A percentile compares a stretch with the other conserved stretches of the same genome.
phyloP scores from a whole-genome alignment of 1,139 yeast genomes.

The Yamadazyma triangularis region DNA sequence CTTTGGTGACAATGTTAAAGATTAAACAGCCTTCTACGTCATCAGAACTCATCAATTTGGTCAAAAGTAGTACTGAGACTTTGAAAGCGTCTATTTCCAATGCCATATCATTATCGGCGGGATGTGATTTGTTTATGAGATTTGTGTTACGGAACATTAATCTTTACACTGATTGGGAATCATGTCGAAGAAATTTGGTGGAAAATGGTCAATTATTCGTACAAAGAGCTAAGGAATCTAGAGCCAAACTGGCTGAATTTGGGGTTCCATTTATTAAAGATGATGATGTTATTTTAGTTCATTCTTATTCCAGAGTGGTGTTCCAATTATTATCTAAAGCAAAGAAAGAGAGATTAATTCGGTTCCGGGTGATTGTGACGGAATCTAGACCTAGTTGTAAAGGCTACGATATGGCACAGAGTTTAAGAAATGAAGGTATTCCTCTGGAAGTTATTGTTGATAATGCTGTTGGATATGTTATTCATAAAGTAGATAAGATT shows the following conservation, averaged over 20 bases:
- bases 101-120: conserved; percentile 91
- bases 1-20: conserved; percentile 77
- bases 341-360: conserved; percentile 58
- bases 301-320: conserved; percentile 91
- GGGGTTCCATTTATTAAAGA: conserved; percentile 91
- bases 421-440: conserved; percentile 70
- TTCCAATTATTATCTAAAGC: conserved; percentile 72
- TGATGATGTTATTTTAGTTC: conserved; percentile 86
- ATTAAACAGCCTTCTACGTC: conserved; percentile 88
- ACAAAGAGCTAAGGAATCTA: conserved; percentile 84
- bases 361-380: conserved; percentile 89
- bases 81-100: conserved; percentile 79
- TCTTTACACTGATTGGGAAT: conserved; percentile 91
- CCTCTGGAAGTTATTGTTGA: conserved; percentile 91
- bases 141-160: conserved; percentile 88
- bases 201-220: conserved; percentile 92
- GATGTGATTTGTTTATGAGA: conserved; percentile 94
- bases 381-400: conserved; percentile 87
- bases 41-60: conserved; percentile 80
- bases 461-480: conserved; percentile 89
- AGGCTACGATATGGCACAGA: conserved; percentile 71
- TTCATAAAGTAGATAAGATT: conserved; percentile 88
- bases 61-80: conserved; percentile 69
- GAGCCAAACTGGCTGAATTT: conserved; percentile 81
- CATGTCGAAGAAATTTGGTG: conserved; percentile 83